phyloP scores from a whole-genome alignment of 768 basidiomycete genomes.

The Russula emetica region DNA sequence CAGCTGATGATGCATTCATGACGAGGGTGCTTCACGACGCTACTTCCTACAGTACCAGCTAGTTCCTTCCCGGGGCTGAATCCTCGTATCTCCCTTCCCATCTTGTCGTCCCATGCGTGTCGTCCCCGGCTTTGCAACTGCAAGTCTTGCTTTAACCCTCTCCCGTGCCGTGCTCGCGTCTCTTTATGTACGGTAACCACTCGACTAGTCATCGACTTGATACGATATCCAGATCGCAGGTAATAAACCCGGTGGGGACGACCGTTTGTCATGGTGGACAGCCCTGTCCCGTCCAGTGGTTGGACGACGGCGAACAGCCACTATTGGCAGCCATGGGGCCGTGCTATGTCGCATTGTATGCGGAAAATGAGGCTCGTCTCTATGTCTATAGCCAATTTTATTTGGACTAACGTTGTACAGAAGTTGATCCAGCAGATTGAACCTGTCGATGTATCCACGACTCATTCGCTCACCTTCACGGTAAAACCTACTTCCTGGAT shows the following conservation, averaged over 20 bases:
- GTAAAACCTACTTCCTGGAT: slow-evolving; percentile 36
- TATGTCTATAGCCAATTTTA: slow-evolving; percentile 5
- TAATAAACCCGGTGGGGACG: slow-evolving; percentile 4
- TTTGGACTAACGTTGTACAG: slow-evolving; percentile 33
- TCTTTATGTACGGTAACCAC: slow-evolving; percentile 16
- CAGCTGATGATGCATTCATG: not conserved
- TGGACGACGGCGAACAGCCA: slow-evolving; percentile 57
- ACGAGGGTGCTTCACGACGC: not conserved
- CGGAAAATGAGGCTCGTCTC: slow-evolving; percentile 43
- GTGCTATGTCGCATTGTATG: slow-evolving; percentile 53
- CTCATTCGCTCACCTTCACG: slow-evolving; percentile 50
- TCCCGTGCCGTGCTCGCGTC: slow-evolving; percentile 5
- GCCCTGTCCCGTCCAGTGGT: slow-evolving; percentile 54
- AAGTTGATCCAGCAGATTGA: slow-evolving; percentile 53
- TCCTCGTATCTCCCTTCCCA: not conserved
- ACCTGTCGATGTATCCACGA: slow-evolving; percentile 49
- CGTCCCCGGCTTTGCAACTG: not conserved
- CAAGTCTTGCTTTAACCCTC: slow-evolving; percentile 1
- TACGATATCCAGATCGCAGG: slow-evolving; percentile 8
- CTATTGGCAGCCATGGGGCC: slow-evolving; percentile 48
- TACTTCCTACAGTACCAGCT: slow-evolving; percentile 1
- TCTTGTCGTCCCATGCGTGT: slow-evolving; percentile 13
- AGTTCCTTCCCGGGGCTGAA: not conserved
- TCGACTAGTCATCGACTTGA: not conserved
- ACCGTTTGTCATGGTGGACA: slow-evolving; percentile 48